Conservation (phyloP, 2,329 filamentous ascomycete species). For the Microsporum ferrugineum region DNA sequence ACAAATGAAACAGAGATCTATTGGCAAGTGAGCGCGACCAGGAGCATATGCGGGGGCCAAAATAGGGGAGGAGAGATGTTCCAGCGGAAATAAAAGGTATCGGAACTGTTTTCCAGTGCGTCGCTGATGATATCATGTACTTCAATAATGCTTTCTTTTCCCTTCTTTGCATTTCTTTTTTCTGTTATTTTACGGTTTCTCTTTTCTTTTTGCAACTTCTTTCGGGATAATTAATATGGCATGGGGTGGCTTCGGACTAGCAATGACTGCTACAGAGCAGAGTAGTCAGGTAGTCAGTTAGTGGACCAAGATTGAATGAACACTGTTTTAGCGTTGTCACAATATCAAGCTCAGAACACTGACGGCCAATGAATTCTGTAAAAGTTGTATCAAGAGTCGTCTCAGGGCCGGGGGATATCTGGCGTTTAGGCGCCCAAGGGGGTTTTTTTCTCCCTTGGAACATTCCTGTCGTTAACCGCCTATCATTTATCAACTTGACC, state of each 20-base stretch:
- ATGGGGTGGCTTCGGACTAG: not conserved
- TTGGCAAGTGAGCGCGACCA: constrained; percentile 18
- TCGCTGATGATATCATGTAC: not conserved
- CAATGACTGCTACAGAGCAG: not conserved
- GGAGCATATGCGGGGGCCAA: constrained; percentile 7
- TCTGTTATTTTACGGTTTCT: constrained; percentile 6
- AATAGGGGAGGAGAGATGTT: not conserved
- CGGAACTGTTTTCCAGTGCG: not conserved
- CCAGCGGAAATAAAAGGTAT: not conserved
- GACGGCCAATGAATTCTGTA: constrained; percentile 1
- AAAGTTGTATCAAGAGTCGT: not conserved
- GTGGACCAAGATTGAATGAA: not conserved
- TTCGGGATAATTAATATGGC: not conserved
- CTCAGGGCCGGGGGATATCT: not conserved
- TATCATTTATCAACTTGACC: not conserved
- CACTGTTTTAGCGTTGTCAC: not conserved
- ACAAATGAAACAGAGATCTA: constrained; percentile 27
- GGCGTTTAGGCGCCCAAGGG: not conserved
- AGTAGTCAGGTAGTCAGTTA: not conserved
- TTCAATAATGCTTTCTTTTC: constrained; percentile 9
- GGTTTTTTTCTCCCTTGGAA: not conserved
- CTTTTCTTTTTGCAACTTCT: constrained; percentile 3
- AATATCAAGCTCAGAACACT: not conserved
- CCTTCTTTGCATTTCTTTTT: constrained; percentile 13
- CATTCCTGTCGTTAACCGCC: not conserved